Evolutionary conservation across 352 stramenopile genomes (phyloP), one percentile per base, ranked within the genome.

Genomic region (Peronospora destructor): DNA sequence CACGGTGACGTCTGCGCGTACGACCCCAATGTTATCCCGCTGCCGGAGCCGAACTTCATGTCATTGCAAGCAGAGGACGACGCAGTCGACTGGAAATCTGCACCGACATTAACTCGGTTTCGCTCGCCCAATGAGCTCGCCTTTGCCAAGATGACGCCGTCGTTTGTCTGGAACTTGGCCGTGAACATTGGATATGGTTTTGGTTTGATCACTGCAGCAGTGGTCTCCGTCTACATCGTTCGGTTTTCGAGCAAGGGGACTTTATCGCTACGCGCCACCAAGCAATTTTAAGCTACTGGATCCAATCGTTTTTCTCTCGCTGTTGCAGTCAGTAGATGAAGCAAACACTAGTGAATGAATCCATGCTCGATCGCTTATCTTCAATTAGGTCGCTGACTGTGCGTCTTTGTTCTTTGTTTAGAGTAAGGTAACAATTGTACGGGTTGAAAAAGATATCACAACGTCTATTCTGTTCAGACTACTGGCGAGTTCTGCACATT

Each of bases 151-250:
- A 64, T 66, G 40, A 61, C 49, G 30, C 44, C 57, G 14, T 73
- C 67, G 3, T 61, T 73, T 11, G 44, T 49, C 2, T 61, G 57
- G 42, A 60, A 36, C 12, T 46, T 74, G 33, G 62, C 67, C 9
- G 51, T 60, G 26, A 61, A 61, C 32, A 25, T 82, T 16, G 79
- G 79, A n/a, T 58, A 85, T 17, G 63, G 47, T 26, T 54, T 82
- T 12, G 79, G 79, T 10, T 39, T 90, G 7, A 46, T 63, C 29
- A 43, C 77, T 13, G 73, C 71, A 0, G 55, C 74, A 21, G 57
- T 84, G 34, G 71, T 61, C 10, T 73, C 74, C 6, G 62, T 84
- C 35, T 75, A 73, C 44, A 72, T 88, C 29, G 84, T 83, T 55
- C 74, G 76, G 23, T 62, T 84, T 40, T 66, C 65, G 12, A 84